These are phyloP conservation scores for Annona cherimola DNA, from an alignment of 164 flowering plant genomes.

Conservation along the genomic window DNA sequence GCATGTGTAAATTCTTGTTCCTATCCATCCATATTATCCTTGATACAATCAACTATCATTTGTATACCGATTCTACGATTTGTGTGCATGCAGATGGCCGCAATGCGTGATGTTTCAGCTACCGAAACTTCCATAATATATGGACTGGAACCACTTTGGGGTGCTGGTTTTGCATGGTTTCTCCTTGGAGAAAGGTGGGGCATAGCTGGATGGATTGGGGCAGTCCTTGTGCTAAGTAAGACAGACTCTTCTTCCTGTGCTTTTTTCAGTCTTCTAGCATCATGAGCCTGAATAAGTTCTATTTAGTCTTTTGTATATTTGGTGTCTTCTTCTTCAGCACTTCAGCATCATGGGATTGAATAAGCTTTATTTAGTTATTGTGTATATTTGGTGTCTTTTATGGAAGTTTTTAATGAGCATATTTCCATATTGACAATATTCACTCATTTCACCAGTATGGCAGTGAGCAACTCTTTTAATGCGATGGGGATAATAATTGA, in stretches of 20 bases:
- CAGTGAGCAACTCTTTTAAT: no score
- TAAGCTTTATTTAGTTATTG: background rate
- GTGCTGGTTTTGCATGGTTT: constrained; percentile 94
- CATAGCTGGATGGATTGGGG: constrained; percentile 75
- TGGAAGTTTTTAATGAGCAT: background rate
- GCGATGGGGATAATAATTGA: no score
- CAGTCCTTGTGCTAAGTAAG: constrained; percentile 70
- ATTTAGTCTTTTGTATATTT: background rate
- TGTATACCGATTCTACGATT: background rate
- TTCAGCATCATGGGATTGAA: background rate
- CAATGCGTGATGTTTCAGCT: constrained; percentile 84
- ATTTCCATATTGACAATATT: background rate
- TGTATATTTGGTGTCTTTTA: background rate
- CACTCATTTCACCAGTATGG: no score
- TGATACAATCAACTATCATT: background rate
- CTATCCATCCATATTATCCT: background rate
- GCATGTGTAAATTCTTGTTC: background rate
- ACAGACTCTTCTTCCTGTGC: background rate
- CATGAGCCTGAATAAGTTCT: background rate
- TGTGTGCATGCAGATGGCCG: constrained; percentile 48
- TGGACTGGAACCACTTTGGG: constrained; percentile 91
- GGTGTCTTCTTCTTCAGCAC: background rate
- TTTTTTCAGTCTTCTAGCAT: background rate
- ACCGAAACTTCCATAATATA: constrained; percentile 84
- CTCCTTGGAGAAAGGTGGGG: constrained; percentile 95